Evolutionary conservation across 2,329 filamentous ascomycete genomes (phyloP).

Genomic region (Parastagonospora nodorum): DNA sequence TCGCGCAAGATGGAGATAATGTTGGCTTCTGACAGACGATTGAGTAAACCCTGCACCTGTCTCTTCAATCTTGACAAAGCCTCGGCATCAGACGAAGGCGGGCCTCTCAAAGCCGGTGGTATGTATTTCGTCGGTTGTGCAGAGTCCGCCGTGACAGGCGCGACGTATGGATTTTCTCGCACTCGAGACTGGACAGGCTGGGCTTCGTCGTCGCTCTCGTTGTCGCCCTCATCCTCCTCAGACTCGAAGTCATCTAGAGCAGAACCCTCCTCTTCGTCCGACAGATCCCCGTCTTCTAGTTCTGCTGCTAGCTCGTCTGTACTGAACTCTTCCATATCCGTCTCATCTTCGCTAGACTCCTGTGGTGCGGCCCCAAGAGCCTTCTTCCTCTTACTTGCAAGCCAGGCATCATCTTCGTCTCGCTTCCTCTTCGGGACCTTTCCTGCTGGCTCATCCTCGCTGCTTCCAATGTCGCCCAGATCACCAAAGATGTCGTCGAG

Average conservation of each 20-base stretch:
- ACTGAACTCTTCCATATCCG: conserved; percentile 22
- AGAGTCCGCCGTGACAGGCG: conserved; percentile 61
- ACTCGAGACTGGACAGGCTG: conserved; percentile 47
- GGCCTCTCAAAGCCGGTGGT: conserved; percentile 78
- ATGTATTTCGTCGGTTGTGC: conserved; percentile 73
- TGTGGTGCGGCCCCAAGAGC: conserved; percentile 39
- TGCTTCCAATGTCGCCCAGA: conserved; percentile 51
- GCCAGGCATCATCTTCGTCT: conserved; percentile 65
- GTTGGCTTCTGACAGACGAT: conserved; percentile 90
- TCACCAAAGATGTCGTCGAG: conserved; percentile 78
- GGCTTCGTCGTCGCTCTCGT: conserved; percentile 22
- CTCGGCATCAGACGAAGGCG: conserved; percentile 68
- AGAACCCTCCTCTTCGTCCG: conserved; percentile 19
- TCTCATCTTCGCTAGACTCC: conserved; percentile 28
- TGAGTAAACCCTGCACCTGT: conserved; percentile 86
- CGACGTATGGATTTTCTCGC: conserved; percentile 87
- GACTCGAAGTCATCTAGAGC: conserved; percentile 20
- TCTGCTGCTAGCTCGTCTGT: conserved; percentile 9
- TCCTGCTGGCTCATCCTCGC: conserved; percentile 52
- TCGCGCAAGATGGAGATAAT: conserved; percentile 82
- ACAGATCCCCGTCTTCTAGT: conserved; percentile 40
- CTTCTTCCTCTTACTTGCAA: conserved; percentile 62
- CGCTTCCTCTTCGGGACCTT: conserved; percentile 60
- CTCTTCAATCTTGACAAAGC: conserved; percentile 71
- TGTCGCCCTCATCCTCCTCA: conserved; percentile 41